These are phyloP conservation scores for Dichomitus squalens DNA, from an alignment of 1,284 basidiomycete genomes.

Conservation along the genomic window DNA sequence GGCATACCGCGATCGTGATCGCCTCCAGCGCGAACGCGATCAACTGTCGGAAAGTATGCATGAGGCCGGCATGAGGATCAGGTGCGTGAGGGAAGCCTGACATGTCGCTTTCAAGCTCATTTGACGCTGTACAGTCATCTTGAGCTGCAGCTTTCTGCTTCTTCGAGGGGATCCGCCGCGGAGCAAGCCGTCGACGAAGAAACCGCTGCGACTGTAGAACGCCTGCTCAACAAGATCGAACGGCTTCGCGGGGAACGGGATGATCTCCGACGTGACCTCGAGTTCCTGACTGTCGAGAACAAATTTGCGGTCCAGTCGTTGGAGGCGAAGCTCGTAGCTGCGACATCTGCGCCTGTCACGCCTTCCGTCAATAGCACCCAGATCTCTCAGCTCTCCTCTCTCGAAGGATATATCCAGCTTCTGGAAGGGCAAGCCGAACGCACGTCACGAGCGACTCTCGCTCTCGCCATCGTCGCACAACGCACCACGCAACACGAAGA, in stretches of 20 bases:
- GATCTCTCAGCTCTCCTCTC: conserved; percentile 14
- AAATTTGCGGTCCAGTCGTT: conserved; percentile 66
- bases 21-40: conserved; percentile 33
- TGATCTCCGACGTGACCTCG: conserved; percentile 61
- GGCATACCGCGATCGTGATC: conserved; percentile 45
- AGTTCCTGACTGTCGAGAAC: conserved; percentile 74
- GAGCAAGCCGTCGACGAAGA: conserved; percentile 15
- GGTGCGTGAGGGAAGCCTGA: conserved; percentile 25
- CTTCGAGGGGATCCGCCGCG: conserved; percentile 4
- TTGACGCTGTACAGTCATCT: conserved; percentile 18
- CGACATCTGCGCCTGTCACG: conserved; percentile 17
- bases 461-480: conserved; percentile 26
- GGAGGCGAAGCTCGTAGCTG: conserved; percentile 46
- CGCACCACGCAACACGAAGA: conserved; percentile 17
- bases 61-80: conserved; percentile 34
- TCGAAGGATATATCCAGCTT: conserved; percentile 10
- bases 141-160: conserved; percentile 19
- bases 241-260: conserved; percentile 75
- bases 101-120: background rate
- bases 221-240: conserved; percentile 61
- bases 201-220: conserved; percentile 42
- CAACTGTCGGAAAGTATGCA: conserved; percentile 31
- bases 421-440: conserved; percentile 32
- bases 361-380: conserved; percentile 13
- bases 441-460: conserved; percentile 15